These are phyloP conservation scores for Truncatella angustata DNA, from an alignment of 2,329 filamentous ascomycete species.

Conservation along the genomic window DNA sequence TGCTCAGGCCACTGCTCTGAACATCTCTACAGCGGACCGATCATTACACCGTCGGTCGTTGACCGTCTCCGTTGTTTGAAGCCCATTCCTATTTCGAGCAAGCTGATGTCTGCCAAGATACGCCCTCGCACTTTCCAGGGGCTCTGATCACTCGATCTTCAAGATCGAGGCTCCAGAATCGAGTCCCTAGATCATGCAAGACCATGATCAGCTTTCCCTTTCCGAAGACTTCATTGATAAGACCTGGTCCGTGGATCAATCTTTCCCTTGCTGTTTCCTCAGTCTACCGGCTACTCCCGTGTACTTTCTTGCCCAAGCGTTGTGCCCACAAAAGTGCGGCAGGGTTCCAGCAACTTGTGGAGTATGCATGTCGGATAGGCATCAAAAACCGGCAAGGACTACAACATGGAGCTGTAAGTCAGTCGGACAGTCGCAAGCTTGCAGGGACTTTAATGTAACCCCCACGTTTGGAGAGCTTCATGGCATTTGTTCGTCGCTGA, in stretches of 20 bases:
- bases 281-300: not conserved
- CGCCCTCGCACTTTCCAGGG: not conserved
- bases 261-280: not conserved
- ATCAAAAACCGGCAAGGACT: not conserved
- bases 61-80: not conserved
- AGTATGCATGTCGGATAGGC: not conserved
- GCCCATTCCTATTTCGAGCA: not conserved
- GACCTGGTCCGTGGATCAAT: not conserved
- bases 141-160: not conserved
- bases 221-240: not conserved
- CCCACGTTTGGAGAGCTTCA: not conserved
- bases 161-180: no score
- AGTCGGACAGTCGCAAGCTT: not conserved
- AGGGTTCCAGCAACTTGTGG: not conserved
- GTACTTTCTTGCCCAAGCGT: not conserved
- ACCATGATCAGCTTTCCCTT: not conserved
- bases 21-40: not conserved
- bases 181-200: not conserved
- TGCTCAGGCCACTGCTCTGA: not conserved
- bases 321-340: not conserved
- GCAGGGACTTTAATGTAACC: not conserved
- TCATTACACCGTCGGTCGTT: slow-evolving; percentile 3
- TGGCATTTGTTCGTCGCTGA: not conserved
- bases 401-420: no score
- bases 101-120: not conserved